phyloP scores from a whole-genome alignment of 768 basidiomycete genomes.

The Cystobasidium tubakii region DNA sequence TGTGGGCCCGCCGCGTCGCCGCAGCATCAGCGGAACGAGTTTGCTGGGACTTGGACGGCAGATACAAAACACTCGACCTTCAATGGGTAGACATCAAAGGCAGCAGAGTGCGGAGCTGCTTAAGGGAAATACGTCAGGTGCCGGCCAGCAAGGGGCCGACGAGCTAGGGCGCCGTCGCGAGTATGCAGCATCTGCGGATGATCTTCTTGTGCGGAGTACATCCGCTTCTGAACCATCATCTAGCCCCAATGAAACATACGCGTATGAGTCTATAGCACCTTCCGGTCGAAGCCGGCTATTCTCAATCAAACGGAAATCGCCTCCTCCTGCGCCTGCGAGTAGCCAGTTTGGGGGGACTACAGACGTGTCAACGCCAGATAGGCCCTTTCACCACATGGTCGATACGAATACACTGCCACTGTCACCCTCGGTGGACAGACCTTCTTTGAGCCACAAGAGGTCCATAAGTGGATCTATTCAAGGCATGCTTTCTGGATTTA shows the following conservation, averaged over 20 bases:
- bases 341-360: not conserved
- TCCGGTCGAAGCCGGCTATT: not conserved
- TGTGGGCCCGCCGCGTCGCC: slow-evolving; percentile 17
- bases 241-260: not conserved
- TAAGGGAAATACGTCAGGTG: not conserved
- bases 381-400: not conserved
- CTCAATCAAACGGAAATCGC: not conserved
- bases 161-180: not conserved
- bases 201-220: not conserved
- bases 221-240: not conserved
- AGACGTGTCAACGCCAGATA: not conserved
- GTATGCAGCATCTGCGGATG: not conserved
- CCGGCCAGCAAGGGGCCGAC: not conserved
- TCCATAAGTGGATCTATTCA: not conserved
- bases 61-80: not conserved
- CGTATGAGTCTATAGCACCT: not conserved
- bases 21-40: slow-evolving; percentile 13
- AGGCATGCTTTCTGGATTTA: not conserved
- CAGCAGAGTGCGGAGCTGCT: not conserved
- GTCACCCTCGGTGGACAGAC: not conserved
- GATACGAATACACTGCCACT: not conserved
- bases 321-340: not conserved
- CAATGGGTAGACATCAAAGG: not conserved
- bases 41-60: not conserved
- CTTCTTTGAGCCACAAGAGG: not conserved